Evolutionary conservation across 768 basidiomycete genomes (phyloP), one percentile per base, ranked within the genome.

Genomic region (Pholiota molesta): DNA sequence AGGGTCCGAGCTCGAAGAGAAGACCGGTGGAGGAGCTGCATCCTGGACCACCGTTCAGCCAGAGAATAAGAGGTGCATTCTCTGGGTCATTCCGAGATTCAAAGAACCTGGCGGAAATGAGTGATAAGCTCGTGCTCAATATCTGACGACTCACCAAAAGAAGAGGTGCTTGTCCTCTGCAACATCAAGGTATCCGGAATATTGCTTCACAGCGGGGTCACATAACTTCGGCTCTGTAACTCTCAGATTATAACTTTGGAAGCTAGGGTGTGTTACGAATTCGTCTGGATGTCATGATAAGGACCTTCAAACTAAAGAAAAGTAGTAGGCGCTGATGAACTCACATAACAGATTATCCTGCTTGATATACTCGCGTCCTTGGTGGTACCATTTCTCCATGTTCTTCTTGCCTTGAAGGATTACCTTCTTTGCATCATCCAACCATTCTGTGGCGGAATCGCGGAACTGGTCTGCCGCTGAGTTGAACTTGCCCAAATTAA

Each of bases 1-100:
- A 98, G 0, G 97, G 95, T 0, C 97, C 97, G 21, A 97, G 87
- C 71, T 98, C 95, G 67, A 97, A 94, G 16, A 99, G 79, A 23
- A 97, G 83, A 10, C 96, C 96, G 0, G 92, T 91, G 10, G 88
- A 86, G 8, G 87, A 90, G 58, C 85, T 87, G 75, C 86, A 88
- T 9, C 87, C 85, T 21, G 87, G 88, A 13, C 90, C 89, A 35
- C 92, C 92, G 65, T 93, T 94, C n/a, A 94, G 79, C 96, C 96
- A 97, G 52, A 97, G 79, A 9, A 96, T 81, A 2, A 98, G 82
- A 4, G 95, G 96, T 6, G 91, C 94, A 56, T 86, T 79, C 55
- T 83, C 75, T 0, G 97, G 95, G 17, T 85, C 81, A 57, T 76
- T 78, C 37, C 95, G 83, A 1, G 91, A 86, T 76, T 97, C 96